Evolutionary conservation across 2,329 filamentous ascomycete genomes (phyloP), one percentile per base, ranked within the genome.

Genomic region (Beauveria rudraprayagi): DNA sequence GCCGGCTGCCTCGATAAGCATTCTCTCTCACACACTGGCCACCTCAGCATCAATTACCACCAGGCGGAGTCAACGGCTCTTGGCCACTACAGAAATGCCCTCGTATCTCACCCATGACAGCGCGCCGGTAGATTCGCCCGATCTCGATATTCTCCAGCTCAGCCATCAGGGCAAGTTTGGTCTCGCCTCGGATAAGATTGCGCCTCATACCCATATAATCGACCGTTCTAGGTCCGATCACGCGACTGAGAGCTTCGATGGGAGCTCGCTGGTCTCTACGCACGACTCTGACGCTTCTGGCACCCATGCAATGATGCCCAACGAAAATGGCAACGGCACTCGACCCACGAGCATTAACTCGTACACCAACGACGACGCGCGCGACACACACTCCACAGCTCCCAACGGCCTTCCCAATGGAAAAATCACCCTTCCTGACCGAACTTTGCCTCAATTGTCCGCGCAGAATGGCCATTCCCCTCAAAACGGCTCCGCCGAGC

Each of bases 331-430:
- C 55, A 76, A 69, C 65, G 67, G 66, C 47, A 66, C 75, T 63
- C 70, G 71, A 52, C 73, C 75, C 6, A 80, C 83, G 69, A 86
- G 80, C 73, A 82, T 86, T 75, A 83, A 78, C 72, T 80, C 83
- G 43, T 69, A 84, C 69, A 79, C 81, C 66, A 86, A 87, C 70
- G 71, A 73, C 48, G 70, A 71, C 50, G 54, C 63, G 58, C 64
- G 64, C 51, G 61, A 65, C 19, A 57, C 51, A 5, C 24, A 37
- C 4, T 10, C 22, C 19, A 41, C 44, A 37, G n/a, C 14, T 46
- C 6, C 56, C 46, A 57, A 64, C 34, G 22, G 55, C 52, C 17
- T 57, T 30, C 22, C 50, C n/a, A 58, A 64, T 46, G 67, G 66
- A 61, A 57, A 52, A 24, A 14, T 50, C 4, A 50, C 47, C 19